Percentiles rank a stretch among this genome's conserved stretches.
These are phyloP conservation scores for Volvox africanus DNA, from an alignment of 139 green algal genomes.

Conservation along the genomic window DNA sequence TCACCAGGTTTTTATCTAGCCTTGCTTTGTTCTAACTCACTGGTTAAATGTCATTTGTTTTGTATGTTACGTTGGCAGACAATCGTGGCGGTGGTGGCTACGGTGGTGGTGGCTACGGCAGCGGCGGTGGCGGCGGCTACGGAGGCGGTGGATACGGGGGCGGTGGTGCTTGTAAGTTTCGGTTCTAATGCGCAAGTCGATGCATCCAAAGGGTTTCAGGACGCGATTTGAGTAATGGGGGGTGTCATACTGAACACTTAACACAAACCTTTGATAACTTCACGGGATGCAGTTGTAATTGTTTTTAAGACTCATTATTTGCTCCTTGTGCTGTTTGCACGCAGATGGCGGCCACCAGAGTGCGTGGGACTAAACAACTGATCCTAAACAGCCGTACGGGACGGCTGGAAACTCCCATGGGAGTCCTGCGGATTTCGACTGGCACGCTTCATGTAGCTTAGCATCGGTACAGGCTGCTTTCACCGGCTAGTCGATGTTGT, in stretches of 20 bases:
- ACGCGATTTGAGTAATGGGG: neutral
- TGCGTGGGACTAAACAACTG: constrained; percentile 35
- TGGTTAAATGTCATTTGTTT: no score
- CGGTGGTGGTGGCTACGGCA: constrained; percentile 57
- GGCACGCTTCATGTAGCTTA: constrained; percentile 2
- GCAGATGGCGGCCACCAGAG: constrained; percentile 5
- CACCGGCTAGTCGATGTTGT: neutral
- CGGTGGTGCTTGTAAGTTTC: constrained; percentile 18
- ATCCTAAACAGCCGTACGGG: neutral
- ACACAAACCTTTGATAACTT: neutral
- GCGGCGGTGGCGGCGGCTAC: constrained; percentile 47
- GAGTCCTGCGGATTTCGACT: neutral
- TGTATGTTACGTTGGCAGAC: neutral
- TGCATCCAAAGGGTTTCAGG: neutral
- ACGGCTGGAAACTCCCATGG: neutral
- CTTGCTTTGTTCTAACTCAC: no score
- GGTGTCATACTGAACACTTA: neutral
- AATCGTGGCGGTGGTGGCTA: constrained; percentile 52
- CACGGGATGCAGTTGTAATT: no score
- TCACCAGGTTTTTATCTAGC: no score
- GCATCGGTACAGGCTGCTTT: neutral
- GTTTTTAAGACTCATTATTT: neutral
- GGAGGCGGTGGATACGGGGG: constrained; percentile 8
- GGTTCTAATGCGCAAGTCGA: no score
- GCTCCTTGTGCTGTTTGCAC: neutral